These are phyloP conservation scores for Coniochaeta pulveracea DNA, from an alignment of 2,329 filamentous ascomycete species.

Conservation along the genomic window DNA sequence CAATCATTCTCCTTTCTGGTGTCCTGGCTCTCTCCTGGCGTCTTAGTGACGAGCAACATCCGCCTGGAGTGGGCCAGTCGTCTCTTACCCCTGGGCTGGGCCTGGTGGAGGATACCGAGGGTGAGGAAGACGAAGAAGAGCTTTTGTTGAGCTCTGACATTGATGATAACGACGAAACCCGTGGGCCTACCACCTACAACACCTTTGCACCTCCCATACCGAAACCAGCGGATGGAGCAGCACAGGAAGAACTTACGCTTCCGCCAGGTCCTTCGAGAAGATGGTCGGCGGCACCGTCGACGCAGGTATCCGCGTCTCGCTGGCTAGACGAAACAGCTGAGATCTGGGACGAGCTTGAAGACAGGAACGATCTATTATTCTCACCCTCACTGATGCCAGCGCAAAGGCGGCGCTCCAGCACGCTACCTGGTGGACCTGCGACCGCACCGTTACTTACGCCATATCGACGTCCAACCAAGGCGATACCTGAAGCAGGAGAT, in stretches of 20 bases:
- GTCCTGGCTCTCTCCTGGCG: conserved; percentile 92
- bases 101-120: conserved; percentile 59
- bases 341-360: conserved; percentile 82
- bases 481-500: conserved; percentile 14
- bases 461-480: no score
- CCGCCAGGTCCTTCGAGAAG: conserved; percentile 23
- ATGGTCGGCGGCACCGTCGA: conserved; percentile 17
- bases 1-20: conserved; percentile 71
- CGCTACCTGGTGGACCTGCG: no score
- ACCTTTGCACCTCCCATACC: conserved; percentile 28
- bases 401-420: conserved; percentile 34
- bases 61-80: conserved; percentile 49
- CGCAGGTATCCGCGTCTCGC: conserved; percentile 27
- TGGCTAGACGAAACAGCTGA: conserved; percentile 55
- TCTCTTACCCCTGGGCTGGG: conserved; percentile 74
- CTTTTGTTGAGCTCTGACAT: conserved; percentile 38
- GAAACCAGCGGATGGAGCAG: conserved; percentile 16
- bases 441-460: no score
- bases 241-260: background rate
- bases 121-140: conserved; percentile 51
- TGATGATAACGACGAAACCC: conserved; percentile 19
- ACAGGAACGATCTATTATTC: conserved; percentile 45
- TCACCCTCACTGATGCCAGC: conserved; percentile 18
- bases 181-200: conserved; percentile 25
- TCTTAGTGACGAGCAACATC: conserved; percentile 64